Evolutionary conservation across 2,329 filamentous ascomycete species (phyloP).

Genomic region (Clarireedia sp.): DNA sequence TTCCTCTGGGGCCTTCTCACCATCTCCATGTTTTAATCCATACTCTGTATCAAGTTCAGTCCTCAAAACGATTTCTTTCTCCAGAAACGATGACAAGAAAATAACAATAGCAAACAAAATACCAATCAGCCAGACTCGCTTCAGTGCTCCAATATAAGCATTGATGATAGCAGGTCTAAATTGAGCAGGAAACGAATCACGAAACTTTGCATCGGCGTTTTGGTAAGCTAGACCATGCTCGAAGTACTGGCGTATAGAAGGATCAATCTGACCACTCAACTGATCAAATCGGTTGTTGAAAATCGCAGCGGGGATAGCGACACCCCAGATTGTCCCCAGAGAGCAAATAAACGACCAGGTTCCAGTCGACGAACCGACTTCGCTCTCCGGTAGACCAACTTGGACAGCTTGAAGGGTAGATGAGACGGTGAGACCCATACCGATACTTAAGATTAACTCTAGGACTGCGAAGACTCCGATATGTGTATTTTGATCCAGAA

Average conservation of each 20-base stretch:
- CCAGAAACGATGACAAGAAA: not conserved
- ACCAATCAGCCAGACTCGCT: not conserved
- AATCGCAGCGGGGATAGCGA: constrained; percentile 30
- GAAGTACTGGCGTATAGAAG: not conserved
- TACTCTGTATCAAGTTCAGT: not conserved
- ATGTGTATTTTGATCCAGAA: no score
- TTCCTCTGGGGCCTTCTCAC: no score
- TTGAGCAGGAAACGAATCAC: not conserved
- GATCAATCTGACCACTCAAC: not conserved
- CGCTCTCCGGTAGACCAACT: constrained; percentile 32
- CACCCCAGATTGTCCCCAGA: constrained; percentile 41
- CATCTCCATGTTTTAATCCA: not conserved
- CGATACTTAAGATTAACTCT: no score
- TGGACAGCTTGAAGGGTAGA: not conserved
- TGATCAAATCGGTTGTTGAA: not conserved
- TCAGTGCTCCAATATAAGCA: not conserved
- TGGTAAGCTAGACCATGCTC: not conserved
- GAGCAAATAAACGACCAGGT: constrained; percentile 35
- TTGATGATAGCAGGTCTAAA: not conserved
- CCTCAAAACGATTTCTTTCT: not conserved
- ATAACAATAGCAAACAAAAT: not conserved
- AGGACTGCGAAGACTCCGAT: no score
- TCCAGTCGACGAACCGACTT: constrained; percentile 22
- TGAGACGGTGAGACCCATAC: no score
- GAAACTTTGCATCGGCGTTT: not conserved